Conservation (phyloP, 305 asterid genomes). For the Solanum hybrid region DNA sequence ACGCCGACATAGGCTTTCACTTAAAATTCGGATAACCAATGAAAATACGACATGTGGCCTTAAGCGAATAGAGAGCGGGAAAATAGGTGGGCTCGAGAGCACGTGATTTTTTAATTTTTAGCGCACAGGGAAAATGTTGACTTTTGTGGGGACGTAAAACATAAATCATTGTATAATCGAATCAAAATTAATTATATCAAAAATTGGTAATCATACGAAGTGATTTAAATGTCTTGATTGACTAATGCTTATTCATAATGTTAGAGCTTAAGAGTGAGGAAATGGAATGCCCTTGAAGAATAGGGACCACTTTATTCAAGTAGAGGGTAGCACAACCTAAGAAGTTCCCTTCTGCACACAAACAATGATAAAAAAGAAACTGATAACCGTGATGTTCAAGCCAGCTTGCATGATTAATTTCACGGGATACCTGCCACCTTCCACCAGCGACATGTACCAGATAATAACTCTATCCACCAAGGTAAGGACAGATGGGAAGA, state of each 20-base stretch:
- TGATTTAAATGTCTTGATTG: not conserved
- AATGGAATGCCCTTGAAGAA: not conserved
- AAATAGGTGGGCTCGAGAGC: not conserved
- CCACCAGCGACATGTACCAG: not conserved
- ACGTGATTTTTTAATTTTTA: not conserved
- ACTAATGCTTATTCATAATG: not conserved
- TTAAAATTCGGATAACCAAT: not conserved
- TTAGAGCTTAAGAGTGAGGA: not conserved
- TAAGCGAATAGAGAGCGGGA: not conserved
- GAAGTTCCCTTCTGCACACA: not conserved
- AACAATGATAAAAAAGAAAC: not conserved
- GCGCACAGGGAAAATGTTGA: not conserved
- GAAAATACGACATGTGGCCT: not conserved
- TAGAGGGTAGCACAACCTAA: not conserved
- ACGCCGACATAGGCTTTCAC: not conserved
- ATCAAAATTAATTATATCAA: not conserved
- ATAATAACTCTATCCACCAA: not conserved
- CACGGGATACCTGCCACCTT: not conserved
- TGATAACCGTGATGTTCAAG: not conserved
- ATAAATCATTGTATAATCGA: not conserved
- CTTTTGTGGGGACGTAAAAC: not conserved
- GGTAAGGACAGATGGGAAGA: not conserved
- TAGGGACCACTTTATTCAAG: not conserved
- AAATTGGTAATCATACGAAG: no score
- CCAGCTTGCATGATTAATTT: not conserved